A percentile compares a stretch with the other conserved stretches of the same genome.
Evolutionary conservation across 768 basidiomycete species (phyloP).

Genomic region (Tylopilus plumbeoviolaceoides): DNA sequence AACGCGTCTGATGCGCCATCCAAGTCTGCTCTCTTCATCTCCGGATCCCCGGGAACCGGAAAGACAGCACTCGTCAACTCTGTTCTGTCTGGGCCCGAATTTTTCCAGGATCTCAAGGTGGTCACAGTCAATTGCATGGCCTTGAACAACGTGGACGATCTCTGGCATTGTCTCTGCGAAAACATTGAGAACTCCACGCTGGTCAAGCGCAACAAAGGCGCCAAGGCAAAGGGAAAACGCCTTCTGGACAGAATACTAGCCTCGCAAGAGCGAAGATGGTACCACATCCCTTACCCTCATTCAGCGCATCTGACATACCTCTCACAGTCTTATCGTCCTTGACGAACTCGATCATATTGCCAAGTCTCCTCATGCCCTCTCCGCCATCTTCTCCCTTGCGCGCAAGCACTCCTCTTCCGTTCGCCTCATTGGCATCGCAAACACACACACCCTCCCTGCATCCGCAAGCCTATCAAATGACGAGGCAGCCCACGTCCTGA

Average conservation of each 20-base stretch:
- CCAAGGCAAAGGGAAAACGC: constrained; percentile 46
- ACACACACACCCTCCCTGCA: constrained; percentile 79
- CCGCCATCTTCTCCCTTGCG: constrained; percentile 66
- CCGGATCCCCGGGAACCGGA: constrained; percentile 89
- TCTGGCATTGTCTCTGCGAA: constrained; percentile 68
- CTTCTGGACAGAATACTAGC: constrained; percentile 44
- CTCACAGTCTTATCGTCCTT: constrained; percentile 64
- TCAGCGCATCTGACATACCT: constrained; percentile 18
- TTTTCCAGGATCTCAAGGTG: constrained; percentile 40
- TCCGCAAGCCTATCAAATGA: constrained; percentile 38
- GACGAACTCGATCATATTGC: constrained; percentile 87
- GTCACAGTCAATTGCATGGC: constrained; percentile 80
- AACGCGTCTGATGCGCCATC: constrained; percentile 11
- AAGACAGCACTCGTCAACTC: constrained; percentile 84
- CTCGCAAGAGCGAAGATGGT: constrained; percentile 53
- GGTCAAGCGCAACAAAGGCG: constrained; percentile 34
- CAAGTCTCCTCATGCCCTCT: constrained; percentile 52
- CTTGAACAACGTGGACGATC: constrained; percentile 56
- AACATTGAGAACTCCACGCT: constrained; percentile 40
- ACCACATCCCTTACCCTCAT: background rate
- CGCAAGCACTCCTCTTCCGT: constrained; percentile 47
- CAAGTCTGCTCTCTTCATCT: constrained; percentile 71
- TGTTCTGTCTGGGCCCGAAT: constrained; percentile 45
- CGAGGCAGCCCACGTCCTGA: constrained; percentile 43
- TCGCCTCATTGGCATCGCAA: constrained; percentile 81